Conservation (phyloP, 257 asterid genomes). For the Avicennia marina region DNA sequence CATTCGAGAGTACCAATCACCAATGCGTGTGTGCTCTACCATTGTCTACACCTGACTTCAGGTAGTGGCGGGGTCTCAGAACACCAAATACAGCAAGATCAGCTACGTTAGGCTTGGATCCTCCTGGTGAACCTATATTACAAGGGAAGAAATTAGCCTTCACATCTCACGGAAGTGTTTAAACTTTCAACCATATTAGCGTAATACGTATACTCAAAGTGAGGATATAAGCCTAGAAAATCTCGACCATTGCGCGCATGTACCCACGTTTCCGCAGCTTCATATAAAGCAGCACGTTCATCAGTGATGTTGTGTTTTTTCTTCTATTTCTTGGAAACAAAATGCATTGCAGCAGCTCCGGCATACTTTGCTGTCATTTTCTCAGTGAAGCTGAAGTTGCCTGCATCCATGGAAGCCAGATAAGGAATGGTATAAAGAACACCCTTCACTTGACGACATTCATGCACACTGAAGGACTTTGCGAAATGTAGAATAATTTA, state of each 20-base stretch:
- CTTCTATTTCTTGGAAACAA: constrained; percentile 78
- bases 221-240: constrained; percentile 57
- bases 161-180: background rate
- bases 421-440: background rate
- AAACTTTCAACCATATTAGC: background rate
- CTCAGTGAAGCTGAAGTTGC: constrained; percentile 82
- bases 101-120: constrained; percentile 73
- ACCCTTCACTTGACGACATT: too few species aligned
- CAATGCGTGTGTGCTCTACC: constrained; percentile 85
- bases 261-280: constrained; percentile 96
- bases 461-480: too few species aligned
- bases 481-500: too few species aligned
- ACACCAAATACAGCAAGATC: constrained; percentile 94
- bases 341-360: constrained; percentile 94
- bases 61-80: constrained; percentile 82
- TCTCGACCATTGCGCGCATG: constrained; percentile 79
- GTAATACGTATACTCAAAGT: background rate
- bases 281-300: constrained; percentile 81
- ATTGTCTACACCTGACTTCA: constrained; percentile 82
- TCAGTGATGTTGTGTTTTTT: constrained; percentile 77
- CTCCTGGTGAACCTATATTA: constrained; percentile 48
- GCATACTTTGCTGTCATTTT: constrained; percentile 74
- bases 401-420: constrained; percentile 28
- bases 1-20: constrained; percentile 87
- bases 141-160: background rate